Base-by-base conservation (phyloP, 352 stramenopile species). In the Phytophthora constricta region DNA sequence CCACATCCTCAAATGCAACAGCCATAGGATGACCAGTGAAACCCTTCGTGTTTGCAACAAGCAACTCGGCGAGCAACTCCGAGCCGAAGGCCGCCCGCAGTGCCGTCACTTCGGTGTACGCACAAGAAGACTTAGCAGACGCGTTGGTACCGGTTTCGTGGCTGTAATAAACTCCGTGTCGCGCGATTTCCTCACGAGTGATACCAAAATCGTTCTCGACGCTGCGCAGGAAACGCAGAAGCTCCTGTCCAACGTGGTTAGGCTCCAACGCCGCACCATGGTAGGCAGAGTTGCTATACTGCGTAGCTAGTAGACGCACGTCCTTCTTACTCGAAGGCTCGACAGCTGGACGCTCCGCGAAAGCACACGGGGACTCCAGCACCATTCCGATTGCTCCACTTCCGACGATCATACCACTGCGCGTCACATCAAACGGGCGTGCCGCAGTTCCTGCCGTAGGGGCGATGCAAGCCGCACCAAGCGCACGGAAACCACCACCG, bases 121-220 rank as follows among this genome's bases (percentile, higher is more conserved):
- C 90, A 80, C 97, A 99, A 57, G 91, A 98, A 10, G 83, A 85
- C 42, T 79, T 95, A 27, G 88, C 78, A 3, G 95, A 98, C 19
- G 96, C 93, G 80, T 99, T 97, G 23, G 96, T 99, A 60, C 91
- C 96, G 20, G 97, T 99, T 74, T 99, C 97, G 70, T 99, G 97
- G 49, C 92, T 98, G 79, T 99, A 98, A 76, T 99, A 99, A 20
- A 98, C 93, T 65, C 97, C 97, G 58, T 98, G 79, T 10, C 68
- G 77, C 3, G 94, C 96, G 55, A 99, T 95, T 52, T 97, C 82
- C 37, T 85, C 75, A 42, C 96, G 92, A 25, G 88, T 92, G 48
- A 99, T 97, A 51, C 91, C 91, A 63, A 98, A 93, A 45, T 96
- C 78, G n/a, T 75, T 59, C 72, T 99, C 89, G 28, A 99, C 77